A percentile compares a stretch with the other conserved stretches of the same genome.
These are phyloP conservation scores for Imleria badia DNA, from an alignment of 768 basidiomycete species.

Conservation along the genomic window DNA sequence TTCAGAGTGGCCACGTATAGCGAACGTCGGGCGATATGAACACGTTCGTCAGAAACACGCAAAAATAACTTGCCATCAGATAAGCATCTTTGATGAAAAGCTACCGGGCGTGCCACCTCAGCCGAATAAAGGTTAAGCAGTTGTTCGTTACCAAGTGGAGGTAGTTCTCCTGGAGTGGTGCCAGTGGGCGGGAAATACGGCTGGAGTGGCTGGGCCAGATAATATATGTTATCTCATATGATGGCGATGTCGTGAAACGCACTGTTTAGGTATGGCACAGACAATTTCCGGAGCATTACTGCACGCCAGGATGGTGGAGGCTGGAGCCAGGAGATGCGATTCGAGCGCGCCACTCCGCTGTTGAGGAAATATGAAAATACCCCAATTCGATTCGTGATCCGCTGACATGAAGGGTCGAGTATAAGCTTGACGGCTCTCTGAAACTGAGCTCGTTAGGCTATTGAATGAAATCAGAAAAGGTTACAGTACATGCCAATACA, in stretches of 20 bases:
- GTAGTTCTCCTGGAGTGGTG: constrained; percentile 16
- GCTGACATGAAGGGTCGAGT: constrained; percentile 10
- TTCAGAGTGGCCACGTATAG: constrained; percentile 11
- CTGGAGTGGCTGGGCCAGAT: not conserved
- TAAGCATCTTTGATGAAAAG: constrained; percentile 24
- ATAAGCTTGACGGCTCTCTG: constrained; percentile 5
- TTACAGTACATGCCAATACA: too few species aligned
- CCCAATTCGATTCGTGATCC: constrained; percentile 3
- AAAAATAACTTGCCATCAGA: constrained; percentile 23
- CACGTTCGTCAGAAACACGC: constrained; percentile 18
- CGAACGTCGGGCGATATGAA: constrained; percentile 27
- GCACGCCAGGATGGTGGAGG: constrained; percentile 2
- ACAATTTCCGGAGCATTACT: constrained; percentile 23
- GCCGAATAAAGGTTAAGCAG: constrained; percentile 15
- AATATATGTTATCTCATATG: not conserved
- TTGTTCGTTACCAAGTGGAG: constrained; percentile 18
- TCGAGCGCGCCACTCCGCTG: not conserved
- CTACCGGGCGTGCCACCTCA: constrained; percentile 12
- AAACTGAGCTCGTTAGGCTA: not conserved
- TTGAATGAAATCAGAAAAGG: not conserved
- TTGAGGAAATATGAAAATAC: constrained; percentile 8
- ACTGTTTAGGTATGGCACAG: constrained; percentile 20
- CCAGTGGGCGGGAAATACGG: not conserved
- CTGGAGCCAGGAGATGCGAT: constrained; percentile 12
- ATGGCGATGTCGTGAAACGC: constrained; percentile 6